Conservation (phyloP, 2,329 filamentous ascomycete species). For the Cytospora schulzeri region DNA sequence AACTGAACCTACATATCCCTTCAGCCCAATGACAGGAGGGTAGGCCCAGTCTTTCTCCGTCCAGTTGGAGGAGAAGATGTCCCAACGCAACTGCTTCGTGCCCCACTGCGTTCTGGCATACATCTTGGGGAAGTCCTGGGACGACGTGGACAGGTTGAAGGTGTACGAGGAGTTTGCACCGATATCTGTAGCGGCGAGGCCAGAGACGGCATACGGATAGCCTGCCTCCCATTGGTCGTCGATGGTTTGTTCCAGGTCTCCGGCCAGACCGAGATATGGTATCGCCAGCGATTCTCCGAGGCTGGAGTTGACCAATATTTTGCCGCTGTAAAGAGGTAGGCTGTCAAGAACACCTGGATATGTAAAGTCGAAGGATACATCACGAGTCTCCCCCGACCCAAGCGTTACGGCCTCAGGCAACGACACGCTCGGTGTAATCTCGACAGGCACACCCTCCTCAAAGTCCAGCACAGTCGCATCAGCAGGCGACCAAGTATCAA, state of each 20-base stretch:
- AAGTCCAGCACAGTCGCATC: slow-evolving; percentile 1
- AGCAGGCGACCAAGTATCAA: slow-evolving; percentile 17
- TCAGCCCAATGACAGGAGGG: slow-evolving; percentile 34
- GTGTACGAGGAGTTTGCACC: slow-evolving; percentile 32
- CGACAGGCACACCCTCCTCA: slow-evolving; percentile 13
- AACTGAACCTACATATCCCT: slow-evolving; percentile 28
- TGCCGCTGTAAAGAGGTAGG: slow-evolving; percentile 40
- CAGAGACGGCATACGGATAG: slow-evolving; percentile 23
- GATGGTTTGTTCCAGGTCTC: background rate
- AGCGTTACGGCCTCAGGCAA: slow-evolving; percentile 12
- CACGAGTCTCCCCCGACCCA: slow-evolving; percentile 16
- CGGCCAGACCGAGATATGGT: slow-evolving; percentile 35
- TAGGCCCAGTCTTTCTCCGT: slow-evolving; percentile 35
- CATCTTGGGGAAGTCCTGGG: slow-evolving; percentile 34
- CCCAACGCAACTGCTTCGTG: slow-evolving; percentile 34
- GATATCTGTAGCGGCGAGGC: slow-evolving; percentile 7
- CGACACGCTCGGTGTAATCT: slow-evolving; percentile 12
- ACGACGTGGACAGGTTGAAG: slow-evolving; percentile 31
- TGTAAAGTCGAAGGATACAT: slow-evolving; percentile 29
- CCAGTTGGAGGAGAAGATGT: slow-evolving; percentile 33
- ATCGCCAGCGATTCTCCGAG: slow-evolving; percentile 38
- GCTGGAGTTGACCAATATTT: slow-evolving; percentile 37
- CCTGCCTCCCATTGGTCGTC: slow-evolving; percentile 16
- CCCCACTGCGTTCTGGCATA: slow-evolving; percentile 31
- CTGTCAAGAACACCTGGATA: slow-evolving; percentile 33